A percentile compares a stretch with the other conserved stretches of the same genome.
These are phyloP conservation scores for Rhizopus arrhizus DNA, from an alignment of 371 early-diverging fungal genomes.

Conservation along the genomic window DNA sequence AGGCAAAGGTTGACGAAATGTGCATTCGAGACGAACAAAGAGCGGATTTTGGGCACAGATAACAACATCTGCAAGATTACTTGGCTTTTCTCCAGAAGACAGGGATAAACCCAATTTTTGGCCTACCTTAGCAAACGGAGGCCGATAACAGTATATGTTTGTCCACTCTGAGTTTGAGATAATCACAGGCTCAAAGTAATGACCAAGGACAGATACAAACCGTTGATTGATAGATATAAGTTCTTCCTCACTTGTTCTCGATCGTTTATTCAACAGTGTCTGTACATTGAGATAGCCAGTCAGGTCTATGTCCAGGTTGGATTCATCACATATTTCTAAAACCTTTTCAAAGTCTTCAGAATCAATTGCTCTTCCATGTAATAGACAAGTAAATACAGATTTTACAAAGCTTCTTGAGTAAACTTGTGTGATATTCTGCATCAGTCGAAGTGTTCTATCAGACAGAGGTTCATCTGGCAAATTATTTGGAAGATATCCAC, in stretches of 20 bases:
- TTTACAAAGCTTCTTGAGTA: slow-evolving; percentile 65
- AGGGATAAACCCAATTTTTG: slow-evolving; percentile 40
- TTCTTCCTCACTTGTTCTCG: slow-evolving; percentile 46
- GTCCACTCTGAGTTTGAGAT: slow-evolving; percentile 45
- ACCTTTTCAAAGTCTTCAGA: slow-evolving; percentile 66
- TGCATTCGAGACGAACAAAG: slow-evolving; percentile 69
- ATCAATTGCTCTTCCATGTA: slow-evolving; percentile 63
- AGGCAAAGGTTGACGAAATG: slow-evolving; percentile 53
- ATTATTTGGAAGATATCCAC: slow-evolving; percentile 16
- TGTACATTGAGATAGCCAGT: slow-evolving; percentile 75
- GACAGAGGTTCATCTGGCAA: slow-evolving; percentile 16
- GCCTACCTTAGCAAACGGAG: slow-evolving; percentile 52
- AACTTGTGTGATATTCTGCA: slow-evolving; percentile 43
- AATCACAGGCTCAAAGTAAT: slow-evolving; percentile 67
- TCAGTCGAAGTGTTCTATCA: slow-evolving; percentile 32
- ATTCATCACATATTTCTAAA: slow-evolving; percentile 64
- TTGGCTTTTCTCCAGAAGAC: slow-evolving; percentile 46
- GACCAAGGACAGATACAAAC: slow-evolving; percentile 61
- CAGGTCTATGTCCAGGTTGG: slow-evolving; percentile 71
- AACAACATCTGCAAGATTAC: slow-evolving; percentile 56
- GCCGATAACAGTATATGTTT: slow-evolving; percentile 71
- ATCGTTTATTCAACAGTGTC: slow-evolving; percentile 42
- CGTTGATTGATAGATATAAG: slow-evolving; percentile 50
- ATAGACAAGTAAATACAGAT: slow-evolving; percentile 64
- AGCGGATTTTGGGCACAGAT: slow-evolving; percentile 64